Evolutionary conservation across 768 basidiomycete species (phyloP).

Genomic region (Mrakia hoshinonis): DNA sequence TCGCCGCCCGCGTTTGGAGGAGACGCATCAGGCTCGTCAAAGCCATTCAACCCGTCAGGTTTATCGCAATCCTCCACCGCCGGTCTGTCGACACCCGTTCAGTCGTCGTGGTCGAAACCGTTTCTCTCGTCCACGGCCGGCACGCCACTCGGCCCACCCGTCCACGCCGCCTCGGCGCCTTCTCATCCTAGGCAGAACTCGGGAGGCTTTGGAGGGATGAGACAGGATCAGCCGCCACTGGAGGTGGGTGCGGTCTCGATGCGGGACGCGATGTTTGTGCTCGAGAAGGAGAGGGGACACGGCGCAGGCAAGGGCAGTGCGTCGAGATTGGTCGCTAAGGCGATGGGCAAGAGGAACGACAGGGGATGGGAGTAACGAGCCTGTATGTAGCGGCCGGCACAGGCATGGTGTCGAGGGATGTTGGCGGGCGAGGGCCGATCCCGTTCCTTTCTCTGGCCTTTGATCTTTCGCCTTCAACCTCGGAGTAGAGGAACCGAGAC

Average conservation of each 20-base stretch:
- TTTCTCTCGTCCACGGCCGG: slow-evolving; percentile 21
- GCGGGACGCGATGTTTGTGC: slow-evolving; percentile 74
- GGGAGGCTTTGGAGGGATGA: background rate
- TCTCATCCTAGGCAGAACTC: background rate
- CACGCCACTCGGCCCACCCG: slow-evolving; percentile 16
- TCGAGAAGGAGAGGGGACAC: slow-evolving; percentile 48
- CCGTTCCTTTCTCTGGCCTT: no score
- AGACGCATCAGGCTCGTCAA: slow-evolving; percentile 34
- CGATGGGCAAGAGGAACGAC: slow-evolving; percentile 13
- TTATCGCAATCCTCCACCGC: slow-evolving; percentile 11
- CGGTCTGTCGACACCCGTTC: background rate
- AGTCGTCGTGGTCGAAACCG: slow-evolving; percentile 16
- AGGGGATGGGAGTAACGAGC: slow-evolving; percentile 19
- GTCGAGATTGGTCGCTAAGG: slow-evolving; percentile 13
- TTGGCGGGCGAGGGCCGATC: no score
- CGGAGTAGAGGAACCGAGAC: no score
- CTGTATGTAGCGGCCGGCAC: no score
- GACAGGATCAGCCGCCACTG: background rate
- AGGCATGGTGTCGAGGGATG: no score
- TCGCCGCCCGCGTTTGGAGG: slow-evolving; percentile 36
- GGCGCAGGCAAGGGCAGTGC: slow-evolving; percentile 22
- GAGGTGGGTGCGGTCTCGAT: slow-evolving; percentile 49
- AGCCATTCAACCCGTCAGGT: slow-evolving; percentile 23
- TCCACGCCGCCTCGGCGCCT: slow-evolving; percentile 7
- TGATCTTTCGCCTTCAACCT: no score